These are phyloP conservation scores for Mycena rosella DNA, from an alignment of 768 basidiomycete species.

Conservation along the genomic window DNA sequence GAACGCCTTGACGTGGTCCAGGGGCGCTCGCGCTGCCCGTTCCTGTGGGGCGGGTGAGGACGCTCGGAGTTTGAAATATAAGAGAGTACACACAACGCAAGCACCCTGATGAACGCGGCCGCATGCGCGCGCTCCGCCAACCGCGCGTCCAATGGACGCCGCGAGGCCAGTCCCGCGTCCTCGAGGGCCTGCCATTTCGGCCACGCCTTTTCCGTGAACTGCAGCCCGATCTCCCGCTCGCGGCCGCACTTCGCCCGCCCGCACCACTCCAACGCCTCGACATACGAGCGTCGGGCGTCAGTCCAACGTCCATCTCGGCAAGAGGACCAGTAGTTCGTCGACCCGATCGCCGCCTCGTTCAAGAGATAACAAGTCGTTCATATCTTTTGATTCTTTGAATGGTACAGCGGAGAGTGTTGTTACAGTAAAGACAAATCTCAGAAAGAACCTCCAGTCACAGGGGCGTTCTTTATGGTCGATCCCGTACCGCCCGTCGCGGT, in stretches of 20 bases:
- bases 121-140: conserved; percentile 77
- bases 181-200: conserved; percentile 69
- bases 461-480: conserved; percentile 27
- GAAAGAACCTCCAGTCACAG: conserved; percentile 19
- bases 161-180: conserved; percentile 46
- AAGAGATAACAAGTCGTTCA: too few relatives aligned
- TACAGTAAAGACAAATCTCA: not conserved
- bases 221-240: conserved; percentile 62
- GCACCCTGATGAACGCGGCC: conserved; percentile 75
- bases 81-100: conserved; percentile 67
- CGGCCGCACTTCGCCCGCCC: conserved; percentile 54
- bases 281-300: conserved; percentile 66
- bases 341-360: too few relatives aligned
- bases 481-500: conserved; percentile 24
- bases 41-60: conserved; percentile 49
- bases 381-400: not conserved
- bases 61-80: conserved; percentile 8
- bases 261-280: conserved; percentile 79
- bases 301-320: conserved; percentile 50
- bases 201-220: conserved; percentile 77
- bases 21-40: conserved; percentile 60
- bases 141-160: conserved; percentile 54
- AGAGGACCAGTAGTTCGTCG: too few relatives aligned
- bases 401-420: not conserved
- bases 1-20: conserved; percentile 73